Evolutionary conservation across 495 filamentous ascomycete species (phyloP).

Genomic region (Aspergillus kassunensis): DNA sequence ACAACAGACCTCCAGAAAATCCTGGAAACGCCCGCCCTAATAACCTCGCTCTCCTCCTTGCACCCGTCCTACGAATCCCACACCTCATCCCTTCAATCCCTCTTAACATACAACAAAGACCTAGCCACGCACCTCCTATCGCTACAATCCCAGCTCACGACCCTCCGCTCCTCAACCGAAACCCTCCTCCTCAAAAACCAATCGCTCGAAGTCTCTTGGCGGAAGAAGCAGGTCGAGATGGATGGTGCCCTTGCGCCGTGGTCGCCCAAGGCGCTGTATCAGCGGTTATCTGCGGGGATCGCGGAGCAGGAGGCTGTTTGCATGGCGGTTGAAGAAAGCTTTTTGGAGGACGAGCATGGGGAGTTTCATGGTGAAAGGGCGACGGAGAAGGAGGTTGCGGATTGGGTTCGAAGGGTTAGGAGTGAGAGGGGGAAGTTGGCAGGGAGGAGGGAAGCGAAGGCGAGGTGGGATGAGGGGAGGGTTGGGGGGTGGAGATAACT

Average conservation of each 20-base stretch:
- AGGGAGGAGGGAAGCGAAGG: constrained; percentile 73
- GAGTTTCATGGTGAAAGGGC: constrained; percentile 43
- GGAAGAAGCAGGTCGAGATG: constrained; percentile 81
- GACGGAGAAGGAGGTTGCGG: constrained; percentile 71
- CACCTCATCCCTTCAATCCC: constrained; percentile 51
- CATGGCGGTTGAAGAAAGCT: constrained; percentile 81
- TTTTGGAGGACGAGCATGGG: constrained; percentile 59
- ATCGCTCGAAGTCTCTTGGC: constrained; percentile 87
- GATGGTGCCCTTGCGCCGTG: constrained; percentile 80
- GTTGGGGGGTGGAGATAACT: constrained; percentile 86
- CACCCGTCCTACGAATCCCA: constrained; percentile 53
- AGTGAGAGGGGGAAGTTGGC: constrained; percentile 72
- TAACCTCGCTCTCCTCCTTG: constrained; percentile 60
- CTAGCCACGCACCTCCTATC: constrained; percentile 67
- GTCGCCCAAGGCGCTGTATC: constrained; percentile 78
- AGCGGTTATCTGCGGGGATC: constrained; percentile 66
- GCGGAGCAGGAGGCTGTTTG: constrained; percentile 82
- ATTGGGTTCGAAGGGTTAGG: constrained; percentile 77
- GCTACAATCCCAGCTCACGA: constrained; percentile 55
- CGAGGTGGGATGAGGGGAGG: constrained; percentile 90
- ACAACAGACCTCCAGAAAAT: constrained; percentile 62
- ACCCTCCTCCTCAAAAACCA: constrained; percentile 76
- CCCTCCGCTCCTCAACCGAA: constrained; percentile 65
- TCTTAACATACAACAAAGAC: constrained; percentile 57
- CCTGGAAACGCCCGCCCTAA: constrained; percentile 53